Conservation (phyloP, 768 basidiomycete species). For the Serendipita sp. region DNA sequence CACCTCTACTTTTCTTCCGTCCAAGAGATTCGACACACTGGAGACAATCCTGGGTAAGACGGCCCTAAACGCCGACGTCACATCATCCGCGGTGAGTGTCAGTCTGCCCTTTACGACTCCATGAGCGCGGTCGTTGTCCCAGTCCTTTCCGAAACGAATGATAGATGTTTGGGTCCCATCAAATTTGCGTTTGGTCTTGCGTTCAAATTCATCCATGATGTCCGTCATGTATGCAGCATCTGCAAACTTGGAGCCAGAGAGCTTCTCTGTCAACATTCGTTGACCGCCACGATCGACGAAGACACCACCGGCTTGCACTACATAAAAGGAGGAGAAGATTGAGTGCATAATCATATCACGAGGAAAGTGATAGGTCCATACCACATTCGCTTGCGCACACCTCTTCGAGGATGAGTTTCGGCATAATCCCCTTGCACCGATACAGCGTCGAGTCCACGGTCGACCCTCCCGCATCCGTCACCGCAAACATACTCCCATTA, state of each 20-base stretch:
- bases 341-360: not conserved
- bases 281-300: not conserved
- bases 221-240: slow-evolving; percentile 6
- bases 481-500: not conserved
- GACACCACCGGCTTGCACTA: not conserved
- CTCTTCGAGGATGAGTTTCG: slow-evolving; percentile 2
- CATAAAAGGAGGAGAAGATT: not conserved
- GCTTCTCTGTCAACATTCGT: slow-evolving; percentile 1
- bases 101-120: slow-evolving; percentile 7
- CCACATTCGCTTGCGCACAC: slow-evolving; percentile 1
- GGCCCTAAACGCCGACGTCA: not conserved
- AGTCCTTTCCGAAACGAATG: slow-evolving; percentile 7
- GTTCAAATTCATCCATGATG: slow-evolving; percentile 9
- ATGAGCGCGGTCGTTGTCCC: slow-evolving; percentile 8
- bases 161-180: slow-evolving; percentile 6
- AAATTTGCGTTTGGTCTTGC: slow-evolving; percentile 9
- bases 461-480: not conserved
- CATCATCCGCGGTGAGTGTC: not conserved
- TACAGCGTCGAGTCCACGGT: slow-evolving; percentile 1
- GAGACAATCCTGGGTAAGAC: not conserved
- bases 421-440: not conserved
- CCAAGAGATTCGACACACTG: not conserved
- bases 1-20: slow-evolving; percentile 3
- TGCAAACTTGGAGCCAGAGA: not conserved
- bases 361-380: not conserved